Evolutionary conservation across 805 yeast genomes (phyloP).

Genomic region (Barnettozyma californica): DNA sequence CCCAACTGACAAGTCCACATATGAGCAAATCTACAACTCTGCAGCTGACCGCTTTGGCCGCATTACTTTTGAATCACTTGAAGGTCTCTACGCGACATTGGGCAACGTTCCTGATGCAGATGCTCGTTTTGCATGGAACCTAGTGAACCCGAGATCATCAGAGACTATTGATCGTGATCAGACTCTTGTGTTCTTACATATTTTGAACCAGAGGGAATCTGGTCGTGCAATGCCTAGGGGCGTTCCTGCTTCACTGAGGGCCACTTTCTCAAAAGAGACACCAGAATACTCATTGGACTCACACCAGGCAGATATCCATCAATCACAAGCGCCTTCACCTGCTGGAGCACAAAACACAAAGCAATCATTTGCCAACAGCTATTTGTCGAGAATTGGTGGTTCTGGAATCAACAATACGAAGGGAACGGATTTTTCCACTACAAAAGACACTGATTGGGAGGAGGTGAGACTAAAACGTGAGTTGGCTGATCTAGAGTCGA

Average conservation of each 20-base stretch:
- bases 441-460: conserved; percentile 85
- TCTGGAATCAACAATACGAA: conserved; percentile 28
- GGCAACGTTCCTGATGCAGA: conserved; percentile 76
- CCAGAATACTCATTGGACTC: conserved; percentile 67
- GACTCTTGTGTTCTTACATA: conserved; percentile 81
- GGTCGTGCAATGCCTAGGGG: conserved; percentile 84
- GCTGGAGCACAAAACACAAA: conserved; percentile 10
- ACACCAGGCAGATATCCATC: conserved; percentile 37
- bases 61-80: conserved; percentile 65
- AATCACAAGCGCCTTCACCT: conserved; percentile 13
- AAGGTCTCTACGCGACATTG: conserved; percentile 63
- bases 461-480: conserved; percentile 79
- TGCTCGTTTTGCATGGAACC: conserved; percentile 86
- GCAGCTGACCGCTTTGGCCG: conserved; percentile 78
- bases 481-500: conserved; percentile 65
- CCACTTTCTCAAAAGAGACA: conserved; percentile 81
- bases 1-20: conserved; percentile 74
- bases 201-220: conserved; percentile 81
- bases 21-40: conserved; percentile 71
- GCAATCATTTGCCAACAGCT: conserved; percentile 47
- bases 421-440: conserved; percentile 70
- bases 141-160: conserved; percentile 84
- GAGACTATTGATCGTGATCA: conserved; percentile 93
- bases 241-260: conserved; percentile 90
- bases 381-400: conserved; percentile 54